Percentiles rank a stretch among this genome's conserved stretches.
Conservation (phyloP, 192 early-diverging fungal species). For the Gamsiella multidivaricata region DNA sequence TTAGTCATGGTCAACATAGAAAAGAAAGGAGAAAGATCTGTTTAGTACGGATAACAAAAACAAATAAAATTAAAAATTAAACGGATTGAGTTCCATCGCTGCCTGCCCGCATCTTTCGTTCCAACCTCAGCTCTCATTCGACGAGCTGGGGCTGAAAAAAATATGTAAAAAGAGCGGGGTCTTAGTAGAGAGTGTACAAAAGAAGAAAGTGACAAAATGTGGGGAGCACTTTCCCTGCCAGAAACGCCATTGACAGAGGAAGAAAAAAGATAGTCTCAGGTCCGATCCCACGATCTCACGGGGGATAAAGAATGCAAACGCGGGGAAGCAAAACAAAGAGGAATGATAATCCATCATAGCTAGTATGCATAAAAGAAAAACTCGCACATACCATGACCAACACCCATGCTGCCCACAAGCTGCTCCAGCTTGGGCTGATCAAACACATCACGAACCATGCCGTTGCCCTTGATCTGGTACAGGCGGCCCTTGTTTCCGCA, state of each 20-base stretch:
- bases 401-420: conserved; percentile 89
- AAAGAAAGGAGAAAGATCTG: no score
- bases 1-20: conserved; percentile 4
- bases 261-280: no score
- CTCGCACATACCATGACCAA: conserved; percentile 90
- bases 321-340: not conserved
- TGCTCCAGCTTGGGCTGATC: conserved; percentile 77
- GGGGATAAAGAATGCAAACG: not conserved
- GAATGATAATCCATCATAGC: conserved; percentile 10
- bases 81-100: no score
- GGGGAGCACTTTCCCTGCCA: not conserved
- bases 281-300: no score
- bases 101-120: no score
- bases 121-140: not conserved
- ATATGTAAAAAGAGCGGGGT: not conserved
- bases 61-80: no score
- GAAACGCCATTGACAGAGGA: not conserved
- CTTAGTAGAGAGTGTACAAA: not conserved
- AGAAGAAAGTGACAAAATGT: conserved; percentile 2
- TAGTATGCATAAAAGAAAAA: not conserved
- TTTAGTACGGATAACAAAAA: no score
- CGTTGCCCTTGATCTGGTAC: conserved; percentile 99
- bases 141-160: conserved; percentile 4
- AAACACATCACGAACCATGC: conserved; percentile 99
- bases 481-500: conserved; percentile 96